Conservation (phyloP, 306 rosid genomes). For the Fragaria iinumae region DNA sequence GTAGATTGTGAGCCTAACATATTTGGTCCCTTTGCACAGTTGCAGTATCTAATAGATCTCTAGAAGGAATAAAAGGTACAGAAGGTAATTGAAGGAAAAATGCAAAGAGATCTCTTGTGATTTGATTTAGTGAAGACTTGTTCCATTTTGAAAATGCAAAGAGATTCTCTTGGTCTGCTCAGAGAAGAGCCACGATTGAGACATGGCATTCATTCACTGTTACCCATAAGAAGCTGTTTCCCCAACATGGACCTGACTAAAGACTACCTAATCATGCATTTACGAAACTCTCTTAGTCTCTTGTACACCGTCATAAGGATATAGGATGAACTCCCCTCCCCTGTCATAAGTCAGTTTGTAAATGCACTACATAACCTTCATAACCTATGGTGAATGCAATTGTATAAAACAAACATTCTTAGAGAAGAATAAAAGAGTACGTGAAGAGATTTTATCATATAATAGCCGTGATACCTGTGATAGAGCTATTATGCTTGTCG, state of each 20-base stretch:
- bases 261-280: neutral
- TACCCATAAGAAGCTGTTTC: neutral
- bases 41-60: neutral
- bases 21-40: neutral
- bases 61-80: neutral
- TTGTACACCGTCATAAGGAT: neutral
- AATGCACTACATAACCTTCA: neutral
- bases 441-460: constrained; percentile 18
- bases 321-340: neutral
- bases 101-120: neutral
- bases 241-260: neutral
- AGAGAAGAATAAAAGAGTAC: neutral
- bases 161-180: neutral
- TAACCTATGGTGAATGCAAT: neutral
- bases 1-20: neutral
- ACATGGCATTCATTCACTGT: neutral
- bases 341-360: constrained; percentile 1
- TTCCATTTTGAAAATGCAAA: neutral
- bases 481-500: constrained; percentile 76
- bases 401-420: neutral
- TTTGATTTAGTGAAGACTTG: neutral
- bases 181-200: neutral
- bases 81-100: neutral
- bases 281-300: neutral
- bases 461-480: constrained; percentile 62